Percentiles rank a stretch among this genome's conserved stretches.
Conservation (phyloP, 805 yeast genomes). For the Diddensiella santjacobensis region DNA sequence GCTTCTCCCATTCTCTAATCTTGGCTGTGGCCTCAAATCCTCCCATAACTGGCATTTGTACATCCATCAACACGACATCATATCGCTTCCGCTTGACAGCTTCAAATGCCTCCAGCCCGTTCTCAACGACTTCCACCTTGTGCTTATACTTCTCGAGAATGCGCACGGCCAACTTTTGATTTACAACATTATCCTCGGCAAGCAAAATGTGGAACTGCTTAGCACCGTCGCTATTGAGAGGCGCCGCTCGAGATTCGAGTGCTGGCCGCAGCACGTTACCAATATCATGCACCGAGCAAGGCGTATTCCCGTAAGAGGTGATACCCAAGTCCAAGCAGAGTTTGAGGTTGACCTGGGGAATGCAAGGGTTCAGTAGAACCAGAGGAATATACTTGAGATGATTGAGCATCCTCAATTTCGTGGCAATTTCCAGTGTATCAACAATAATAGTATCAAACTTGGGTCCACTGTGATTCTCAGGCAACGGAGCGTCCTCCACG, state of each 20-base stretch:
- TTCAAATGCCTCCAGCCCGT: slow-evolving; percentile 78
- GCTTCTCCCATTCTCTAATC: slow-evolving; percentile 84
- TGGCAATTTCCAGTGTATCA: slow-evolving; percentile 73
- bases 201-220: slow-evolving; percentile 67
- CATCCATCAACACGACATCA: slow-evolving; percentile 88
- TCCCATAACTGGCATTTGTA: slow-evolving; percentile 94
- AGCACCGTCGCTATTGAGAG: slow-evolving; percentile 75
- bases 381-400: slow-evolving; percentile 84
- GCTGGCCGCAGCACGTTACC: slow-evolving; percentile 85
- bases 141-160: slow-evolving; percentile 85
- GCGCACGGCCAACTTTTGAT: slow-evolving; percentile 81
- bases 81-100: slow-evolving; percentile 64
- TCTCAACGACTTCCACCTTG: slow-evolving; percentile 77
- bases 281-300: slow-evolving; percentile 75
- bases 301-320: slow-evolving; percentile 83
- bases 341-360: slow-evolving; percentile 74
- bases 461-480: slow-evolving; percentile 34
- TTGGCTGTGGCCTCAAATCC: slow-evolving; percentile 88
- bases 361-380: slow-evolving; percentile 69
- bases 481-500: slow-evolving; percentile 53
- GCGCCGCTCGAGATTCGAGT: slow-evolving; percentile 73
- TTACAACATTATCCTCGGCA: slow-evolving; percentile 85
- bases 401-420: slow-evolving; percentile 60
- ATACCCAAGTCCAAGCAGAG: slow-evolving; percentile 82
- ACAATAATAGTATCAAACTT: slow-evolving; percentile 78